phyloP scores from a whole-genome alignment of 2,329 filamentous ascomycete species.

The Beauveria asiatica region DNA sequence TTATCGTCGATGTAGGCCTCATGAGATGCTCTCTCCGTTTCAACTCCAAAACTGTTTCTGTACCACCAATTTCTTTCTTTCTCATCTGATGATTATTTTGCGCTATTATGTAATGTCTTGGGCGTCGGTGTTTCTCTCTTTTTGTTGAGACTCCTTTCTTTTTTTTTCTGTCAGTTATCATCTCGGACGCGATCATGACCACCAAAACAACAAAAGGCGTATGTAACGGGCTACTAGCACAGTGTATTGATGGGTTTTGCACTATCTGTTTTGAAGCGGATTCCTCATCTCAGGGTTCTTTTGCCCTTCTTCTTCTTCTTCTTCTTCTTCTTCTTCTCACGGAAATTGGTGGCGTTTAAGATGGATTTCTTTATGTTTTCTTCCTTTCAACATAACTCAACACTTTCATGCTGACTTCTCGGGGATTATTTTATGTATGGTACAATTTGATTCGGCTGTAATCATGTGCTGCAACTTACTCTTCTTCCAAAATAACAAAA shows the following conservation, averaged over 20 bases:
- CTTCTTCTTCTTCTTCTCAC: not conserved
- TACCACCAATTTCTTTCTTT: not conserved
- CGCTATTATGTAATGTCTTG: not conserved
- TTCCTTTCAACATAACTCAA: too few species aligned
- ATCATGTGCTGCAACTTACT: not conserved
- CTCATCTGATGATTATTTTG: not conserved
- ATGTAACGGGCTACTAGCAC: conserved; percentile 2
- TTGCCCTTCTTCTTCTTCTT: not conserved
- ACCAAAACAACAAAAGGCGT: not conserved
- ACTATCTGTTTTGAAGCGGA: not conserved
- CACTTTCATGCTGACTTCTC: not conserved
- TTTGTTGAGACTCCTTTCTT: too few species aligned
- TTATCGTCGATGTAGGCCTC: not conserved
- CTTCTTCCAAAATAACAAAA: too few species aligned
- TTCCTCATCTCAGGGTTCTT: not conserved
- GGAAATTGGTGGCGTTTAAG: not conserved
- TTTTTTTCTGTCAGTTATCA: not conserved
- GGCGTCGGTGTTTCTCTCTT: not conserved
- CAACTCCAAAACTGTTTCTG: not conserved
- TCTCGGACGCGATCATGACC: conserved; percentile 6
- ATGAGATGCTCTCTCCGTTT: not conserved
- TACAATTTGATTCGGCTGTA: conserved; percentile 5
- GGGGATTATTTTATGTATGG: not conserved
- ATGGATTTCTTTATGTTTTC: not conserved
- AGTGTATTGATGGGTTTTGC: not conserved